A percentile compares a stretch with the other conserved stretches of the same genome.
phyloP scores from a whole-genome alignment of 805 yeast species.

The Ogataea corticis region DNA sequence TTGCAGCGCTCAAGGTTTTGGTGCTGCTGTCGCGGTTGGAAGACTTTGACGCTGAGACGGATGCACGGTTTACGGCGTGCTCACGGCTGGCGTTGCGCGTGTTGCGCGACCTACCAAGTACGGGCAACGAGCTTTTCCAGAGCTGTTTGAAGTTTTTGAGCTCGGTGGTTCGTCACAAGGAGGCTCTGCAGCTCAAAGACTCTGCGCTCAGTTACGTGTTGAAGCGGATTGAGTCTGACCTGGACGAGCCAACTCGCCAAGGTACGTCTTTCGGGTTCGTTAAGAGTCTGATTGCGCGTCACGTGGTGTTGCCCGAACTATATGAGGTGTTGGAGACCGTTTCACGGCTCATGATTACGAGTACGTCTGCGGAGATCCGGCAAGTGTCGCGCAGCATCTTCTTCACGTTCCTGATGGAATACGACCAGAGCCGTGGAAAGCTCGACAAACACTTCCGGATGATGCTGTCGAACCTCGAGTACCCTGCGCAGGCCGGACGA shows the following conservation, averaged over 20 bases:
- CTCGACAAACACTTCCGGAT: slow-evolving; percentile 80
- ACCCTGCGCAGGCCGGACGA: slow-evolving; percentile 84
- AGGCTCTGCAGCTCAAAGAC: slow-evolving; percentile 64
- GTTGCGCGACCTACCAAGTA: slow-evolving; percentile 73
- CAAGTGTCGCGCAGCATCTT: slow-evolving; percentile 82
- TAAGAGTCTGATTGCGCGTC: slow-evolving; percentile 73
- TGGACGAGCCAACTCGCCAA: slow-evolving; percentile 86
- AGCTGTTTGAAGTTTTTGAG: slow-evolving; percentile 74
- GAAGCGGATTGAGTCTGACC: slow-evolving; percentile 75
- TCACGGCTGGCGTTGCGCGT: slow-evolving; percentile 62
- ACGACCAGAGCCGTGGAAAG: slow-evolving; percentile 88
- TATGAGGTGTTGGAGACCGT: slow-evolving; percentile 86
- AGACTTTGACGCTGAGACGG: slow-evolving; percentile 57
- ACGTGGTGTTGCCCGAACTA: slow-evolving; percentile 78
- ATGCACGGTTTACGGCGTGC: slow-evolving; percentile 54
- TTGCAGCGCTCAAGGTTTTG: slow-evolving; percentile 65
- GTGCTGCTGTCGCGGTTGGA: slow-evolving; percentile 61
- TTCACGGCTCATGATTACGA: slow-evolving; percentile 83
- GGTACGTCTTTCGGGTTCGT: slow-evolving; percentile 85
- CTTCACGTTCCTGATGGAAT: slow-evolving; percentile 86
- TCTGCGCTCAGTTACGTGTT: slow-evolving; percentile 73
- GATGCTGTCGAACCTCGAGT: slow-evolving; percentile 75
- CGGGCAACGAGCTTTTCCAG: slow-evolving; percentile 79
- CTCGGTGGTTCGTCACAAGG: slow-evolving; percentile 66
- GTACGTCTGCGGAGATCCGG: slow-evolving; percentile 78